Evolutionary conservation across 2,329 filamentous ascomycete genomes (phyloP).

Genomic region (Lomentospora prolificans): DNA sequence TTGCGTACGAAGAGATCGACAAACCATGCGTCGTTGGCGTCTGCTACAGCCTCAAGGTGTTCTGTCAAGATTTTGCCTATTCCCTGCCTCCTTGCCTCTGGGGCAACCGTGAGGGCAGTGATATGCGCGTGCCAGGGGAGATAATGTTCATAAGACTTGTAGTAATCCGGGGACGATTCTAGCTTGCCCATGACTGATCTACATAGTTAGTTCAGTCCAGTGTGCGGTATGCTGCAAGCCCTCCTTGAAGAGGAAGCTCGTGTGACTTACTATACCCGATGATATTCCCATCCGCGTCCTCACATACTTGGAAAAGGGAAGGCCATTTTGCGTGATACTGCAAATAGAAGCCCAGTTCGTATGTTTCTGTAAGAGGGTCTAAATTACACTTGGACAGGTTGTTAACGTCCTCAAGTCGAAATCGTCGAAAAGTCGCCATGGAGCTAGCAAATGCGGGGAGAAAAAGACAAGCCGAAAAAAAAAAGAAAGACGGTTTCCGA

Average conservation of each 20-base stretch:
- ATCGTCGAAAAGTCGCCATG: slow-evolving; percentile 81
- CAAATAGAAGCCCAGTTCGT: slow-evolving; percentile 90
- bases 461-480: background rate
- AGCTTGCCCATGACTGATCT: slow-evolving; percentile 86
- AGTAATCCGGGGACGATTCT: slow-evolving; percentile 70
- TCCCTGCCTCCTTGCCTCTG: slow-evolving; percentile 73
- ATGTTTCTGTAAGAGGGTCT: slow-evolving; percentile 95
- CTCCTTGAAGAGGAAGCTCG: background rate
- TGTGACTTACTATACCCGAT: slow-evolving; percentile 74
- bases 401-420: slow-evolving; percentile 75
- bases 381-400: slow-evolving; percentile 91
- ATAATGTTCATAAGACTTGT: slow-evolving; percentile 73
- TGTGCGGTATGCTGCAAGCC: background rate
- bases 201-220: slow-evolving; percentile 16
- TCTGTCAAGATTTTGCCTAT: slow-evolving; percentile 77
- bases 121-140: slow-evolving; percentile 99
- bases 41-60: slow-evolving; percentile 71
- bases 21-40: slow-evolving; percentile 83
- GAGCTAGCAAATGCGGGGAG: slow-evolving; percentile 6
- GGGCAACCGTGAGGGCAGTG: slow-evolving; percentile 87
- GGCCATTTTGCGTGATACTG: slow-evolving; percentile 96
- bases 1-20: slow-evolving; percentile 89
- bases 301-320: slow-evolving; percentile 83
- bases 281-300: slow-evolving; percentile 77
- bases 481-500: background rate